A percentile compares a stretch with the other conserved stretches of the same genome.
Conservation (phyloP, 805 yeast species). For the Zygosaccharomyces gambellarensis region DNA sequence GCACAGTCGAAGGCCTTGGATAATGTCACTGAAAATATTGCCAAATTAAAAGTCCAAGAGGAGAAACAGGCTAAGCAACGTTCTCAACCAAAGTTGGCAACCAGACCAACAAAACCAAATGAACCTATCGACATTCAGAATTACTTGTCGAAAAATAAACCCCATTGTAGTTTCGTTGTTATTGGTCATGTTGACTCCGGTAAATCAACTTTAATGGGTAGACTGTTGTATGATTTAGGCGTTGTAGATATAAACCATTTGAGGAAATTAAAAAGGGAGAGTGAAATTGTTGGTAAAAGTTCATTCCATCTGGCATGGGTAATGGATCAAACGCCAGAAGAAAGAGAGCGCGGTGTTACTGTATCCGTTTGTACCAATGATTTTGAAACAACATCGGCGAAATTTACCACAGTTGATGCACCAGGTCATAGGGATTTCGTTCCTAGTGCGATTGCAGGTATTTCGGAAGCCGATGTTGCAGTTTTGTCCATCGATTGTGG, state of each 20-base stretch:
- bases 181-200: slow-evolving; percentile 99
- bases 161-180: slow-evolving; percentile 91
- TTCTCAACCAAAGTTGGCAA: slow-evolving; percentile 24
- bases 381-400: slow-evolving; percentile 89
- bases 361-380: slow-evolving; percentile 97
- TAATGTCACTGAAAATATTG: slow-evolving; percentile 25
- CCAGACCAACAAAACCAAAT: slow-evolving; percentile 31
- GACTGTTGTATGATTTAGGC: slow-evolving; percentile 84
- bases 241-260: slow-evolving; percentile 96
- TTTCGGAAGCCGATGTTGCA: slow-evolving; percentile 98
- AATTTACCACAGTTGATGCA: slow-evolving; percentile 96
- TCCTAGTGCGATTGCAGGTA: slow-evolving; percentile 98
- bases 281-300: slow-evolving; percentile 97
- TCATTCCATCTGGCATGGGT: slow-evolving; percentile 99
- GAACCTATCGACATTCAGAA: slow-evolving; percentile 56
- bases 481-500: slow-evolving; percentile 93
- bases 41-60: slow-evolving; percentile 18
- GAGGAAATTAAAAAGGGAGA: slow-evolving; percentile 94
- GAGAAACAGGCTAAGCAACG: slow-evolving; percentile 39
- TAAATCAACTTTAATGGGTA: slow-evolving; percentile 98
- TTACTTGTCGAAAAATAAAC: slow-evolving; percentile 86
- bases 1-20: slow-evolving; percentile 53
- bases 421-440: slow-evolving; percentile 99
- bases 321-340: slow-evolving; percentile 98
- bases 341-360: slow-evolving; percentile 97